Percentiles rank a stretch among this genome's conserved stretches.
These are phyloP conservation scores for Suillus spraguei DNA, from an alignment of 768 basidiomycete genomes.

Conservation along the genomic window DNA sequence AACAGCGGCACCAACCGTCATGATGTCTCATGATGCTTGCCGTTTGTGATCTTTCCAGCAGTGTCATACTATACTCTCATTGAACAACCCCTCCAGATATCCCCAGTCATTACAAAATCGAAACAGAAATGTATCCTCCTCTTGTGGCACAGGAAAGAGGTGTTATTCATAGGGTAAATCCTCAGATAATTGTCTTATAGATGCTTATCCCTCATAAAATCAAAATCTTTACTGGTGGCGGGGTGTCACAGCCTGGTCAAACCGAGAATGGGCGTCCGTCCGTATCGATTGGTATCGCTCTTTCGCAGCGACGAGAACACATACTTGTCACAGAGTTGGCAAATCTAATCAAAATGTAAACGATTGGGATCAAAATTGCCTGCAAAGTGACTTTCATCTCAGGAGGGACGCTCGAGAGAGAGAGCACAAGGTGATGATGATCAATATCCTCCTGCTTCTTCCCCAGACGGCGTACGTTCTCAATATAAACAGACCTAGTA, in stretches of 20 bases:
- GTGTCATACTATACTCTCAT: not conserved
- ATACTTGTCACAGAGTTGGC: not conserved
- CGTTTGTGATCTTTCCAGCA: not conserved
- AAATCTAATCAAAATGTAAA: slow-evolving; percentile 1
- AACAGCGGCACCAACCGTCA: not conserved
- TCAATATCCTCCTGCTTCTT: slow-evolving; percentile 5
- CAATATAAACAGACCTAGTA: slow-evolving; percentile 8
- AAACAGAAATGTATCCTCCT: not conserved
- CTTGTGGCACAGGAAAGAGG: not conserved
- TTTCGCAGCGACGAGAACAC: not conserved
- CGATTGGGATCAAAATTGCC: not conserved
- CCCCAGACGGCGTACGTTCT: slow-evolving; percentile 9
- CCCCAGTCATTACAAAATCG: not conserved
- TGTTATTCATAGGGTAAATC: not conserved
- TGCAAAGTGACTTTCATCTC: not conserved
- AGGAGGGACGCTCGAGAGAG: not conserved
- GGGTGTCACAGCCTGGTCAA: no score
- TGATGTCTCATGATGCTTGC: not conserved
- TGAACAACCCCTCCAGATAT: not conserved
- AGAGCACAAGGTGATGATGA: no score
- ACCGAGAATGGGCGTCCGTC: no score
- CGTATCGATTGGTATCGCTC: not conserved
- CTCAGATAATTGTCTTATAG: not conserved
- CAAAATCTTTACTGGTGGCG: no score
- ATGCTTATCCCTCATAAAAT: no score